Percentiles rank a stretch among this genome's conserved stretches.
These are phyloP conservation scores for Acacia concinna DNA, from an alignment of 331 rosid genomes.

Conservation along the genomic window DNA sequence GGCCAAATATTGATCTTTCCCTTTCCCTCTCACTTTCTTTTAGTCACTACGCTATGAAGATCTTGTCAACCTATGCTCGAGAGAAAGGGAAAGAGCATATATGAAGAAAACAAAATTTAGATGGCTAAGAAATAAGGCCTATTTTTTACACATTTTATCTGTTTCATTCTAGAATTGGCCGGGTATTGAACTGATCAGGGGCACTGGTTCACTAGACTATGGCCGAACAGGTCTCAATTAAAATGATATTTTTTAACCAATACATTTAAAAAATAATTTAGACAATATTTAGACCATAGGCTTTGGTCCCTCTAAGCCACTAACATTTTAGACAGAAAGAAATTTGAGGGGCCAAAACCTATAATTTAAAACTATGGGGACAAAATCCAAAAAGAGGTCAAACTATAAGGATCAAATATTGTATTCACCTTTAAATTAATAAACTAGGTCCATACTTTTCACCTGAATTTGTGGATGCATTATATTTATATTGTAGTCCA, in stretches of 20 bases:
- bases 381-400: too few species aligned
- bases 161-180: background rate
- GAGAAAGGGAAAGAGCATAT: background rate
- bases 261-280: too few species aligned
- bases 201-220: background rate
- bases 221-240: background rate
- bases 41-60: background rate
- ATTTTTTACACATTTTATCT: background rate
- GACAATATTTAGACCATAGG: too few species aligned
- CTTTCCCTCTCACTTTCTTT: background rate
- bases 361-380: too few species aligned
- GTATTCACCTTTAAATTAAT: background rate
- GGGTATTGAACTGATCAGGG: background rate
- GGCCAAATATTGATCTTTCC: background rate
- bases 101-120: background rate
- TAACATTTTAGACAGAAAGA: too few species aligned
- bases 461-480: constrained; percentile 11
- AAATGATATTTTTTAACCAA: too few species aligned
- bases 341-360: too few species aligned
- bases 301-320: too few species aligned
- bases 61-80: background rate
- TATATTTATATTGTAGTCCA: constrained; percentile 6
- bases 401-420: too few species aligned
- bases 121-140: background rate
- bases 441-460: background rate